Evolutionary conservation across 495 filamentous ascomycete genomes (phyloP).

Genomic region (Penicillium odoratum): DNA sequence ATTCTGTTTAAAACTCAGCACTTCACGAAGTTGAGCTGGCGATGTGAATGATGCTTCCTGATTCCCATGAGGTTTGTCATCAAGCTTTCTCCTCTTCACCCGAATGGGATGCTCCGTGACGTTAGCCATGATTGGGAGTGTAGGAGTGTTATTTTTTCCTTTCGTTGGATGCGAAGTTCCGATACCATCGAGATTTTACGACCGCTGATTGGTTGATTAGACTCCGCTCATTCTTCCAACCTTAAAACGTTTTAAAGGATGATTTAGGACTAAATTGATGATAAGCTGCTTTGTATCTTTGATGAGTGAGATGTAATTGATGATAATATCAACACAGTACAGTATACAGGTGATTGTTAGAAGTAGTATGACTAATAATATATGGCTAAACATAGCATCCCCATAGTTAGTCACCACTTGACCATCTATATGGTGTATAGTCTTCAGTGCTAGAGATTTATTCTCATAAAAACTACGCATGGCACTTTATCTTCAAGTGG

Average conservation of each 20-base stretch:
- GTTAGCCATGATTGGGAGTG: conserved; percentile 26
- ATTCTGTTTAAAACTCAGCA: conserved; percentile 70
- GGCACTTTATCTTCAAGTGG: no score
- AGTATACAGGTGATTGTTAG: no score
- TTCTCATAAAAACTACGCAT: no score
- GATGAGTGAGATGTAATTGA: no score
- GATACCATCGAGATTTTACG: conserved; percentile 29
- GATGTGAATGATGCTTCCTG: conserved; percentile 48
- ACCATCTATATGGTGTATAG: no score
- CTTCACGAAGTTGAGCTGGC: conserved; percentile 58
- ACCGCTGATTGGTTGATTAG: conserved; percentile 20
- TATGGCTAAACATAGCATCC: no score
- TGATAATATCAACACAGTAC: no score
- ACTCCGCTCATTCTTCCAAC: conserved; percentile 14
- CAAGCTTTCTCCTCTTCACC: conserved; percentile 47
- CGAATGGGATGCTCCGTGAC: conserved; percentile 29
- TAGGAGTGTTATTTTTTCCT: conserved; percentile 22
- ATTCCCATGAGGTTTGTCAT: conserved; percentile 29
- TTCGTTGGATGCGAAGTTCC: conserved; percentile 21
- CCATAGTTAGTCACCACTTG: no score
- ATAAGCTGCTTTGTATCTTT: background rate
- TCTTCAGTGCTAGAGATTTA: no score
- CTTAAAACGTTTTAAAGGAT: conserved; percentile 1
- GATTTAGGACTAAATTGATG: background rate
- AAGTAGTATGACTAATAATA: no score